phyloP scores from a whole-genome alignment of 1,139 yeast genomes.

The Arxiozyma heterogenica region DNA sequence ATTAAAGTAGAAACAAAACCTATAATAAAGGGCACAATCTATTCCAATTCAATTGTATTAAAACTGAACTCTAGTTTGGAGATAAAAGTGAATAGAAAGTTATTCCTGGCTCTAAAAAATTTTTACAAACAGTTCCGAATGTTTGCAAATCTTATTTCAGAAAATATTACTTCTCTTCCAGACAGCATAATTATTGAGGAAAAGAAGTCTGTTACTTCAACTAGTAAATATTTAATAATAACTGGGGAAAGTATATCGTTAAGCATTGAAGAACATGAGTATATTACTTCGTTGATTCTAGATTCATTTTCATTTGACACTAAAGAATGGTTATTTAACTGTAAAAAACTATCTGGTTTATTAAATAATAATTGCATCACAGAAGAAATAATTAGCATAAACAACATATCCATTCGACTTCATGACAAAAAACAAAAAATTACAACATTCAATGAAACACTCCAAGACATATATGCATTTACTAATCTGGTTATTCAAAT shows the following conservation, averaged over 20 bases:
- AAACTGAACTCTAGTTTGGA: neutral
- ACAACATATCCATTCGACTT: neutral
- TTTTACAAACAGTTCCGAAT: neutral
- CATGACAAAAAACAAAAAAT: neutral
- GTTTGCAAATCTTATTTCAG: neutral
- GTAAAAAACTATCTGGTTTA: neutral
- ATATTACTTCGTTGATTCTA: neutral
- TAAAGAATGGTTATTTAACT: neutral
- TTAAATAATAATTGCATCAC: neutral
- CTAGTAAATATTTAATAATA: neutral
- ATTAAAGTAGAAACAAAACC: slow-evolving; percentile 7
- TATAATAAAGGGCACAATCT: slow-evolving; percentile 6
- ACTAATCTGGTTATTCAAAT: neutral
- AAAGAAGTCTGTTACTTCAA: neutral
- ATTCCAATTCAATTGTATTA: neutral
- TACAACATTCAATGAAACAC: neutral
- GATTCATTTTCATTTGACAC: slow-evolving; percentile 1
- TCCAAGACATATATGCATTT: neutral
- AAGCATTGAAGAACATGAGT: neutral
- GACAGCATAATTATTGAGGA: neutral
- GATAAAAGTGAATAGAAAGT: neutral
- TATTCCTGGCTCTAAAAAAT: neutral
- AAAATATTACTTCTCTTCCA: neutral
- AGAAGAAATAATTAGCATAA: neutral
- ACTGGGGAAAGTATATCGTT: slow-evolving; percentile 1